Evolutionary conservation across 805 yeast genomes (phyloP).

Genomic region (Yarrowia deformans): DNA sequence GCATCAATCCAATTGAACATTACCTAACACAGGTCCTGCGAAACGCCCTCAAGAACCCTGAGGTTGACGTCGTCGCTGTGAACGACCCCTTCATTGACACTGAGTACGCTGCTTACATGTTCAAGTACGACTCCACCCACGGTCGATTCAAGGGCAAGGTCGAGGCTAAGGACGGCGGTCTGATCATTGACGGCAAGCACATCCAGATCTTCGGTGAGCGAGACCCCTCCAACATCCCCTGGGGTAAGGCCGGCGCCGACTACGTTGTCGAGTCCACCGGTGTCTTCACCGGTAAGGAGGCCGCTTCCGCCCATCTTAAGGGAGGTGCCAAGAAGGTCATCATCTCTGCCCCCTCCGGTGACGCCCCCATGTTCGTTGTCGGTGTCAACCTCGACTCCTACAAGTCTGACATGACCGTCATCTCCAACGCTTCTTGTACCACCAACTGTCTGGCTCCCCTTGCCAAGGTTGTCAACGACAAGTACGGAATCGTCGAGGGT

Average conservation of each 20-base stretch:
- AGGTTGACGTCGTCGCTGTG: conserved; percentile 83
- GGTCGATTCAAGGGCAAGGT: conserved; percentile 77
- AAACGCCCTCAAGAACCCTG: conserved; percentile 75
- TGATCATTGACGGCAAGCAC: conserved; percentile 72
- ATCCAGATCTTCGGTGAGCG: conserved; percentile 77
- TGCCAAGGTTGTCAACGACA: conserved; percentile 87
- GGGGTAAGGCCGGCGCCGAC: conserved; percentile 85
- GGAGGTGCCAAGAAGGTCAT: conserved; percentile 96
- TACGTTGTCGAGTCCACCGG: conserved; percentile 93
- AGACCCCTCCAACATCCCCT: conserved; percentile 87
- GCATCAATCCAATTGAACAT: neutral
- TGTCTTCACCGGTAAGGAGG: conserved; percentile 83
- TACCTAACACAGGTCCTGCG: conserved; percentile 57
- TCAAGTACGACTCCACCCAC: conserved; percentile 95
- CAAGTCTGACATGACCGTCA: conserved; percentile 74
- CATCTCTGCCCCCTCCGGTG: conserved; percentile 92
- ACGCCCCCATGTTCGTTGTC: conserved; percentile 93
- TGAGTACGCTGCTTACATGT: conserved; percentile 93
- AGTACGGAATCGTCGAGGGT: conserved; percentile 88
- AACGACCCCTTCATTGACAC: conserved; percentile 91
- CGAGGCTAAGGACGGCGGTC: conserved; percentile 59
- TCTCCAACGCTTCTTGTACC: conserved; percentile 95
- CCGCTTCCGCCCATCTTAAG: conserved; percentile 82
- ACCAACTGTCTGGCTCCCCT: conserved; percentile 95
- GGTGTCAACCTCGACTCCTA: conserved; percentile 88